Conservation (phyloP, 2,329 filamentous ascomycete genomes). For the Alternaria alternata region DNA sequence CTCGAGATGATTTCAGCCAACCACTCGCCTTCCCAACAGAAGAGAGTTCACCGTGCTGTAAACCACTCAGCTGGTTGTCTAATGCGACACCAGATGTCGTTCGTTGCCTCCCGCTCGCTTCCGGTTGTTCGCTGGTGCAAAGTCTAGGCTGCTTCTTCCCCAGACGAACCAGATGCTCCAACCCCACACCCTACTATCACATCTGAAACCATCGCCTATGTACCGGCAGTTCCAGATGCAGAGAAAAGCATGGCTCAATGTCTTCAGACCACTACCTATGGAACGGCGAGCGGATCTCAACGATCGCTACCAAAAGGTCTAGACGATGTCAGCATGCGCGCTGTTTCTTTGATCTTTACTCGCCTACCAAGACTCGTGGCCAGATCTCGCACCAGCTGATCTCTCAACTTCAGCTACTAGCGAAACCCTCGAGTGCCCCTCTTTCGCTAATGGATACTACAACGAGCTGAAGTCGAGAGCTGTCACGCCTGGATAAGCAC, state of each 20-base stretch:
- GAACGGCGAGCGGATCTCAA: background rate
- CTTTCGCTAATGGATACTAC: slow-evolving; percentile 8
- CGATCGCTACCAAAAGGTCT: background rate
- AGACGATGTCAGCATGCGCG: slow-evolving; percentile 3
- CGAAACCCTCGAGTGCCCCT: background rate
- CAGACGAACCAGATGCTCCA: slow-evolving; percentile 24
- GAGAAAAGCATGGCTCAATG: slow-evolving; percentile 5
- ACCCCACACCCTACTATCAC: slow-evolving; percentile 18
- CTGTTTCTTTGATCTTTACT: background rate
- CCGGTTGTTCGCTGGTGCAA: slow-evolving; percentile 6
- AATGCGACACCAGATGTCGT: slow-evolving; percentile 10
- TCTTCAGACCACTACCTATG: background rate
- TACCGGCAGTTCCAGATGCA: slow-evolving; percentile 20
- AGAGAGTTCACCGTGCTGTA: slow-evolving; percentile 10
- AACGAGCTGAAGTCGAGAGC: slow-evolving; percentile 6
- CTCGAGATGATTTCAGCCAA: slow-evolving; percentile 11
- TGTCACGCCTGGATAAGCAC: slow-evolving; percentile 16
- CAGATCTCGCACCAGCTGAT: background rate
- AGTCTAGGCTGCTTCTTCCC: slow-evolving; percentile 19
- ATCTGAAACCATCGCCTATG: slow-evolving; percentile 20
- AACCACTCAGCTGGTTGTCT: slow-evolving; percentile 13
- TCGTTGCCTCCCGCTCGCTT: slow-evolving; percentile 21
- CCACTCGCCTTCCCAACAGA: slow-evolving; percentile 21
- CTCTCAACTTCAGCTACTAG: background rate
- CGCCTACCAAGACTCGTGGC: background rate